phyloP scores from a whole-genome alignment of 2,329 filamentous ascomycete species.

The Trichoderma gracile region DNA sequence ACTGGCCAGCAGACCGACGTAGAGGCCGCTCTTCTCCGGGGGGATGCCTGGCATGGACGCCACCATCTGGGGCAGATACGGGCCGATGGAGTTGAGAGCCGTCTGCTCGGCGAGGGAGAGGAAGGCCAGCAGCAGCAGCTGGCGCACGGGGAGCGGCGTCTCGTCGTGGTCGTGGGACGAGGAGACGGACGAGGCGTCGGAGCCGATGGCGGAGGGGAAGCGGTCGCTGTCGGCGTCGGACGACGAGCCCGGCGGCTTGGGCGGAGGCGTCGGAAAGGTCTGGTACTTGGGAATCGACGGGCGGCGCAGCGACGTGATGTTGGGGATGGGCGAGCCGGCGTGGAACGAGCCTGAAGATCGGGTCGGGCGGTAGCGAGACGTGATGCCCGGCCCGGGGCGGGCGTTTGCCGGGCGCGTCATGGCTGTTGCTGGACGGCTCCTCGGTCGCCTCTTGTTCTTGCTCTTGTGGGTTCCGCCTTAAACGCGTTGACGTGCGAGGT shows the following conservation, averaged over 20 bases:
- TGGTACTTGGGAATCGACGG: conserved; percentile 65
- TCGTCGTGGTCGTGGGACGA: conserved; percentile 48
- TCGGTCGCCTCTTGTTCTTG: neutral
- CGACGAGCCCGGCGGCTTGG: conserved; percentile 62
- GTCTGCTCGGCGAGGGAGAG: conserved; percentile 94
- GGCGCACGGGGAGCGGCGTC: conserved; percentile 77
- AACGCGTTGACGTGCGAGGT: no score
- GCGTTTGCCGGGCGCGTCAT: conserved; percentile 22
- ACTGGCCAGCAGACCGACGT: conserved; percentile 87
- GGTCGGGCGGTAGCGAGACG: conserved; percentile 38
- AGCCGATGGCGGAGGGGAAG: conserved; percentile 18
- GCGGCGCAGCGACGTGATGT: conserved; percentile 40
- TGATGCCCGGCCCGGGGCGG: conserved; percentile 3
- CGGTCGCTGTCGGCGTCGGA: conserved; percentile 32
- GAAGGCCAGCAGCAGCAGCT: conserved; percentile 81
- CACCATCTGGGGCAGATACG: conserved; percentile 93
- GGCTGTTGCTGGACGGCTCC: no score
- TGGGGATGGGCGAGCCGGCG: conserved; percentile 52
- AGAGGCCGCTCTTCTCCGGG: conserved; percentile 71
- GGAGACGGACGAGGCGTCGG: conserved; percentile 32
- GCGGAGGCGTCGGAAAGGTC: conserved; percentile 76
- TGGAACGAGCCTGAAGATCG: conserved; percentile 52
- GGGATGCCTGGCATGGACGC: conserved; percentile 80
- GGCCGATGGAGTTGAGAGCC: conserved; percentile 92
- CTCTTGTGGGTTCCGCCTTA: neutral